Conservation (phyloP, 257 asterid genomes). For the Solanum neorickii region DNA sequence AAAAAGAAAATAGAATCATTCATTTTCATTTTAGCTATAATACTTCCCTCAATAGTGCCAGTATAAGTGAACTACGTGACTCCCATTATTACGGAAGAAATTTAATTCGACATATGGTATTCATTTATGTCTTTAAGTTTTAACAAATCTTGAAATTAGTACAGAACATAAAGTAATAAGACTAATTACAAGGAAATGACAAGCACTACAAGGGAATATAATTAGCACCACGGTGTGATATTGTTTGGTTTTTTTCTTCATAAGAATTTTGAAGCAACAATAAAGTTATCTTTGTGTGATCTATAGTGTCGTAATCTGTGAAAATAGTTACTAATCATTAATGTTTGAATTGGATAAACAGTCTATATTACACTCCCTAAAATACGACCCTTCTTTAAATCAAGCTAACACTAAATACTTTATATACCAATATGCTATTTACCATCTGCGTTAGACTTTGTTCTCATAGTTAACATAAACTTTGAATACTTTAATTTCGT, state of each 20-base stretch:
- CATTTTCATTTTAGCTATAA: not conserved
- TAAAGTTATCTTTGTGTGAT: not conserved
- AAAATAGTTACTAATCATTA: not conserved
- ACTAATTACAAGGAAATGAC: not conserved
- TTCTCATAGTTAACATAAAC: not conserved
- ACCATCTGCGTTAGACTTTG: not conserved
- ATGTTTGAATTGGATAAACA: rapidly evolving
- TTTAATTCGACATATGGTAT: not conserved
- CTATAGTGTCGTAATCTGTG: rapidly evolving
- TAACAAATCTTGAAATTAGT: not conserved
- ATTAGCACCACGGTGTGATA: not conserved
- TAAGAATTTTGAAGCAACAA: not conserved
- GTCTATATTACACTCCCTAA: not conserved
- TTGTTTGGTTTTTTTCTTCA: no score
- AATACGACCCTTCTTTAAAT: not conserved
- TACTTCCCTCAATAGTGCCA: not conserved
- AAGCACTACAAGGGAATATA: not conserved
- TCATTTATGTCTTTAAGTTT: not conserved
- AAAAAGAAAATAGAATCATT: no score
- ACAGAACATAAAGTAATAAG: not conserved
- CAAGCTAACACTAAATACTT: not conserved
- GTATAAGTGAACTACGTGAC: not conserved
- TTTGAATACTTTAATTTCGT: not conserved
- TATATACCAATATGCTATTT: not conserved
- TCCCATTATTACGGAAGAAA: not conserved